Evolutionary conservation across 345 rosid species (phyloP).

Genomic region (Acer saccharum): DNA sequence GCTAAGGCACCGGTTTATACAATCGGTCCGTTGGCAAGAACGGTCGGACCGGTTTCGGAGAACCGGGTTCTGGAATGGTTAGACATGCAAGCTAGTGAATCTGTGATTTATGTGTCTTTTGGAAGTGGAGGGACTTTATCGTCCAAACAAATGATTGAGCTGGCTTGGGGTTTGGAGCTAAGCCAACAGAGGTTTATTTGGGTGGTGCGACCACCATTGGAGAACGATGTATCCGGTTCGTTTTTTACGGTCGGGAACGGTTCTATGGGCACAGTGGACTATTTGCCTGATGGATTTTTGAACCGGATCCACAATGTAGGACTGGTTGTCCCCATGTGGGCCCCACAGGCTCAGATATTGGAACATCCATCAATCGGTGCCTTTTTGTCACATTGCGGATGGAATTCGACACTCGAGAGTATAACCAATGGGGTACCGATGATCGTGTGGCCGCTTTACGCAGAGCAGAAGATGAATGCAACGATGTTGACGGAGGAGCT

Average conservation of each 20-base stretch:
- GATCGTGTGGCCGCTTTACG: slow-evolving; percentile 72
- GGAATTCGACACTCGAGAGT: slow-evolving; percentile 72
- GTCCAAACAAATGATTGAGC: slow-evolving; percentile 37
- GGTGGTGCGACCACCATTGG: slow-evolving; percentile 42
- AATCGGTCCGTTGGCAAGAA: slow-evolving; percentile 34
- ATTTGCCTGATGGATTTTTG: slow-evolving; percentile 21
- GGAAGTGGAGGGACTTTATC: slow-evolving; percentile 51
- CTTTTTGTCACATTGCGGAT: slow-evolving; percentile 75
- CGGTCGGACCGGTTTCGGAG: neutral
- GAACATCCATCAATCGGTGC: slow-evolving; percentile 62
- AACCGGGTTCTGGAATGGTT: slow-evolving; percentile 35
- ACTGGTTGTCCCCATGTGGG: slow-evolving; percentile 54
- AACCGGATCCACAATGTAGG: slow-evolving; percentile 42
- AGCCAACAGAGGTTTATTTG: slow-evolving; percentile 38
- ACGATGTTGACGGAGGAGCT: slow-evolving; percentile 30
- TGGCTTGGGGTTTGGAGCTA: slow-evolving; percentile 47
- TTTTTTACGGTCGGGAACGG: slow-evolving; percentile 20
- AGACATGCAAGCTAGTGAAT: slow-evolving; percentile 39
- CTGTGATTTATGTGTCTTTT: slow-evolving; percentile 47
- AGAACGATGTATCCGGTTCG: slow-evolving; percentile 37
- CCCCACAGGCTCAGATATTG: slow-evolving; percentile 61
- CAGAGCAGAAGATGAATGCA: slow-evolving; percentile 76
- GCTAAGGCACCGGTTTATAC: slow-evolving; percentile 35
- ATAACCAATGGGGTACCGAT: slow-evolving; percentile 61
- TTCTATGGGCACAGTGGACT: neutral